These are phyloP conservation scores for Mortierella sp. DNA, from an alignment of 371 early-diverging fungal species.

Conservation along the genomic window DNA sequence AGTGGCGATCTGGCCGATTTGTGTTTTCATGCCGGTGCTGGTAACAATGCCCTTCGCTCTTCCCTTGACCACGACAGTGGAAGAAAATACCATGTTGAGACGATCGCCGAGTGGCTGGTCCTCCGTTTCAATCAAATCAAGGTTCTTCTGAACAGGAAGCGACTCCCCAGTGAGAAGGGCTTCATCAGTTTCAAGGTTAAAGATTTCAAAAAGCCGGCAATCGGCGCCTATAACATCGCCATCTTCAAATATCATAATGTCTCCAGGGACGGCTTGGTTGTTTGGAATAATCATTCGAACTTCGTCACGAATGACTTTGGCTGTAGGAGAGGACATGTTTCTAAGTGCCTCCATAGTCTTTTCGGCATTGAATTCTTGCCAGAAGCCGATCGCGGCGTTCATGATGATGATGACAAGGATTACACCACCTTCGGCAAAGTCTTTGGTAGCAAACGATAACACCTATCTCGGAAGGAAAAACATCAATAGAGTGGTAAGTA, in stretches of 20 bases:
- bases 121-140: constrained; percentile 30
- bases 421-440: constrained; percentile 79
- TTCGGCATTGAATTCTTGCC: constrained; percentile 92
- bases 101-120: constrained; percentile 21
- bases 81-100: constrained; percentile 71
- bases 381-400: constrained; percentile 88
- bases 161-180: constrained; percentile 91
- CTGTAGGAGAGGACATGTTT: constrained; percentile 86
- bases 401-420: constrained; percentile 82
- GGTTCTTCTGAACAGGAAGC: constrained; percentile 78
- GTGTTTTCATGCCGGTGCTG: constrained; percentile 89
- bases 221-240: constrained; percentile 95
- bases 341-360: constrained; percentile 92
- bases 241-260: constrained; percentile 88
- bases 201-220: constrained; percentile 84
- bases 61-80: constrained; percentile 77
- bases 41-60: constrained; percentile 86
- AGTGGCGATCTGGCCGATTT: constrained; percentile 93
- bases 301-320: constrained; percentile 86
- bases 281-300: constrained; percentile 77
- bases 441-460: constrained; percentile 67
- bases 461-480: no score
- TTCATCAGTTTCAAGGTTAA: constrained; percentile 92
- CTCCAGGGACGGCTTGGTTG: constrained; percentile 87
- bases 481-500: no score